These are phyloP conservation scores for Didymella segeticola DNA, from an alignment of 2,329 filamentous ascomycete species.

Conservation along the genomic window DNA sequence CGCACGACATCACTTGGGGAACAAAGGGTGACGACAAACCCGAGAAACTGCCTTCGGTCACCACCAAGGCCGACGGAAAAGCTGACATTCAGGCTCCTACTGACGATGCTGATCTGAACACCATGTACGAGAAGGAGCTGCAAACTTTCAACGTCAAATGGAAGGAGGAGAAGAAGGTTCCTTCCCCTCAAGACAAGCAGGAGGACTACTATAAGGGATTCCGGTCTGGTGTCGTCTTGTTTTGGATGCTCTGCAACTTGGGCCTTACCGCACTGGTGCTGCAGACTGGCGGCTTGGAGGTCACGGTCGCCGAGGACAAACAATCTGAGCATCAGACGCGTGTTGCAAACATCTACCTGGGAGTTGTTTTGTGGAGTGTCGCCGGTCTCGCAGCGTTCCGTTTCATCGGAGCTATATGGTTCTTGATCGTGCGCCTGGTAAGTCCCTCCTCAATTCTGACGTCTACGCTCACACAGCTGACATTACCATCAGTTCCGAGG, in stretches of 20 bases:
- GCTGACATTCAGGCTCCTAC: conserved; percentile 86
- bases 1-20: conserved; percentile 96
- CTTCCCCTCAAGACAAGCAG: conserved; percentile 75
- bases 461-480: conserved; percentile 31
- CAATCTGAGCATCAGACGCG: conserved; percentile 55
- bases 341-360: conserved; percentile 82
- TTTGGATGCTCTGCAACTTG: conserved; percentile 98
- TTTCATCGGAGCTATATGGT: conserved; percentile 88
- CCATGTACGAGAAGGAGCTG: conserved; percentile 89
- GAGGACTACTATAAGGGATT: conserved; percentile 99
- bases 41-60: conserved; percentile 86
- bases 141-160: conserved; percentile 75
- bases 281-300: conserved; percentile 80
- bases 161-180: conserved; percentile 71
- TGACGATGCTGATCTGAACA: conserved; percentile 93
- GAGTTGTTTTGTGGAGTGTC: conserved; percentile 86
- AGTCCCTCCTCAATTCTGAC: conserved; percentile 19
- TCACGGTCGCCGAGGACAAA: conserved; percentile 49
- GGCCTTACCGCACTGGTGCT: conserved; percentile 85
- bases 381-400: conserved; percentile 84
- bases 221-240: conserved; percentile 85
- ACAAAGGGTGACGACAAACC: conserved; percentile 98
- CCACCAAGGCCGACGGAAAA: conserved; percentile 91
- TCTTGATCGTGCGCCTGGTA: conserved; percentile 69
- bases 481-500: conserved; percentile 56